Base-by-base conservation (phyloP, 179 eudicot species). In the Camellia oleifera region DNA sequence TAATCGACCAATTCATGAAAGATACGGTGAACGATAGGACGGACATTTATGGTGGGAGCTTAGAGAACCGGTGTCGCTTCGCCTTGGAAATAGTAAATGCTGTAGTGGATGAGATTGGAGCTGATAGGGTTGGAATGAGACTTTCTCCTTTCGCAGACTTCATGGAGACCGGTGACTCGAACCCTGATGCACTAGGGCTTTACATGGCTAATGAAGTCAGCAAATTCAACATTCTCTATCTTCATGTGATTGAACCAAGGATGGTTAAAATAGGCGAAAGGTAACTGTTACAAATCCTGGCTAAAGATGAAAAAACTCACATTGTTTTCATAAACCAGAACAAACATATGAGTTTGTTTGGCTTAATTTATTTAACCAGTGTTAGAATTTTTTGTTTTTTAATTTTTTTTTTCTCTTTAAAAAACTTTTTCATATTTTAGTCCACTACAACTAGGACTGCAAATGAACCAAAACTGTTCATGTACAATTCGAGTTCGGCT, bases 161-260 rank as follows among this genome's bases (percentile, higher is more conserved):
- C 50, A 57, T 65, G 78, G 82, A 78, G 56, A 10, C 26, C 46
- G 23, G 12, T 3, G 85, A 83, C 80, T 83, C 80, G 0, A 18
- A 79, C 23, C 77, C 85, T 1, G 67, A 76, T 15, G 74, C 70
- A 11, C 75, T 83, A 12, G 86, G 70, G 44, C 54, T 80, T n/a
- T 72, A 80, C 86, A 58, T 83, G 83, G 86, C 83, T 1, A 44
- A 67, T 54, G 81, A 74, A 63, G 57, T 83, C 1, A 65, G 60
- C 50, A 80, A 80, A 18, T 66, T 14, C 62, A 60, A 50, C 45
- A 50, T 58, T 12, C 14, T 72, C n/a, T 83, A 83, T 54, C 75
- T 76, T 20, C 83, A 83, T 42, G 75, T 80, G 57, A 66, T 77
- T 5, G 83, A 83, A 26, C 83, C 86, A 26, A 76, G 81, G 15